Evolutionary conservation across 306 rosid species (phyloP), one percentile per base, ranked within the genome.

Genomic region (Cicer yamashitae): DNA sequence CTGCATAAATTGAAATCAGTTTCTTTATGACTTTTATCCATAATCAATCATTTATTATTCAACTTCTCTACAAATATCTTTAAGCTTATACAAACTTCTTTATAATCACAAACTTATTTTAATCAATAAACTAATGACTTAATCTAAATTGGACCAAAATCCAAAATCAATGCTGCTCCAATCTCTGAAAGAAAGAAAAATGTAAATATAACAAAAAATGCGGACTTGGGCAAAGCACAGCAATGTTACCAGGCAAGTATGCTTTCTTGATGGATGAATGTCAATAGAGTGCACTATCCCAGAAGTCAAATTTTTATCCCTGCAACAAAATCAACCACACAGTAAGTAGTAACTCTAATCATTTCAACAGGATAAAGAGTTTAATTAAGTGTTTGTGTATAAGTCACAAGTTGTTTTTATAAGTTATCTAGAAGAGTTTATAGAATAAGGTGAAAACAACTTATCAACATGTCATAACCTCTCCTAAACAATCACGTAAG

Each of bases 201-300:
- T 5, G 9, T 14, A 10, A 34, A 71, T 8, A 77, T 18, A 37
- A 52, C 17, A 58, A 2, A 34, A 15, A 80, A 53, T 62, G 15
- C 78, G 22, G 53, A 74, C 45, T 73, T 34, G 41, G 48, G 48
- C 12, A 11, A 13, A 52, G 22, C 39, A 54, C 44, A 80, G 82
- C 47, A 78, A 71, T 48, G 79, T 78, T 83, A 91, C 98, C 59
- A 94, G 80, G 73, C 97, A 94, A 59, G 98, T 94, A 76, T 94
- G 97, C 75, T 94, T 94, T 74, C 98, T 76, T 1, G 97, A 91
- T 30, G 97, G 91, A 85, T 94, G 92, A 67, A 94, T 91, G 79
- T 91, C 98, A 25, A 94, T 85, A 60, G 96, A 90, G 77, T 94
- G 97, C 75, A 94, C 91, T 5, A 94, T 90, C 57, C 98, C 97